Evolutionary conservation across 1,284 basidiomycete species (phyloP).

Genomic region (Schizophyllum commune): DNA sequence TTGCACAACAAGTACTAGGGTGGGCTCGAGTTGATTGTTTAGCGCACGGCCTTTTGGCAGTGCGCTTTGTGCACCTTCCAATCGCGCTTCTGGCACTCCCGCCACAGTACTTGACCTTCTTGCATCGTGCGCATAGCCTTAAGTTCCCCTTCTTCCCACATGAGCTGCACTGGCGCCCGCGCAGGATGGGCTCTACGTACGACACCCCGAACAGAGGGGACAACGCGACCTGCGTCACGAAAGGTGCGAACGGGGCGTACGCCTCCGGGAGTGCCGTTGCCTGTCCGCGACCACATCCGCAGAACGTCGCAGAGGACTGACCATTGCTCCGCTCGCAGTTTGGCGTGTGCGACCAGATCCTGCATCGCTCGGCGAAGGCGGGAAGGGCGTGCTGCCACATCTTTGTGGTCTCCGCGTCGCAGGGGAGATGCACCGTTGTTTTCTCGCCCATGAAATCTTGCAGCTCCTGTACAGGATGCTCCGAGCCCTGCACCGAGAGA

Average conservation of each 20-base stretch:
- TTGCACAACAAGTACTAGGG: no score
- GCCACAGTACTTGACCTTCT: slow-evolving; percentile 21
- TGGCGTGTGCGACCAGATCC: slow-evolving; percentile 38
- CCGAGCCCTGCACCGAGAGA: slow-evolving; percentile 16
- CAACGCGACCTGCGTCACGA: slow-evolving; percentile 25
- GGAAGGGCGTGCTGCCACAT: slow-evolving; percentile 43
- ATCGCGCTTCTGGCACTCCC: slow-evolving; percentile 20
- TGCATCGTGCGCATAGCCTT: slow-evolving; percentile 17
- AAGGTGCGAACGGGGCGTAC: slow-evolving; percentile 23
- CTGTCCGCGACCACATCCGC: slow-evolving; percentile 29
- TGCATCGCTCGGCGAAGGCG: slow-evolving; percentile 40
- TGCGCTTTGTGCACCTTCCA: slow-evolving; percentile 20
- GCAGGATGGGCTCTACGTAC: slow-evolving; percentile 24
- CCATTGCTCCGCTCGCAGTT: slow-evolving; percentile 26
- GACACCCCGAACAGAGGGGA: slow-evolving; percentile 28
- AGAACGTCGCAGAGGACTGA: slow-evolving; percentile 14
- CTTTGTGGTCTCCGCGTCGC: slow-evolving; percentile 7
- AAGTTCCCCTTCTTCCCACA: slow-evolving; percentile 16
- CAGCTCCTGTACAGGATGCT: slow-evolving; percentile 6
- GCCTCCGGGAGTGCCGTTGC: slow-evolving; percentile 15
- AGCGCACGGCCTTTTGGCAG: background rate
- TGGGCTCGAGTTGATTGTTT: background rate
- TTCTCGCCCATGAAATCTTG: background rate
- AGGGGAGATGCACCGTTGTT: background rate
- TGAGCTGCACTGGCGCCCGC: slow-evolving; percentile 16